Base-by-base conservation (phyloP, 371 early-diverging fungal genomes). In the Blakeslea trispora region DNA sequence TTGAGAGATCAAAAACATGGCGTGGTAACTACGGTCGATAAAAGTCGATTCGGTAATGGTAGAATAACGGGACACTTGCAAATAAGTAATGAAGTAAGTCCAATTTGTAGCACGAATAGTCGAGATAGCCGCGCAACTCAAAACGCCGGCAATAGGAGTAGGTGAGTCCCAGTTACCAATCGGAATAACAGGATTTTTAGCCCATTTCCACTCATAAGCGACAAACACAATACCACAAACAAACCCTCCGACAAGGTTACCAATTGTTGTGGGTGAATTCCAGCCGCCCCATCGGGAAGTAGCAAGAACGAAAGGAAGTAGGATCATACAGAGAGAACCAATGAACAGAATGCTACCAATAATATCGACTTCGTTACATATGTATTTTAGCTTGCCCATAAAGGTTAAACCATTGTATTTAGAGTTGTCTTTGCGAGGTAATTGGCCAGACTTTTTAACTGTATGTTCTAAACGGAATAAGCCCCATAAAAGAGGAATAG, bases 141-240 rank as follows among this genome's bases (percentile, higher is more conserved):
- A 42, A 21, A 82, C 63, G 47, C 77, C 82, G 43, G 66, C 68
- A n/a, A 82, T 17, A 39, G 71, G 74, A 23, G 78, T 79, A 28
- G 64, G 66, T 21, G 65, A 68, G 5, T 57, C 42, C 80, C 82
- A 82, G 45, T 64, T 66, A 14, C 53, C 51, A 41, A 77, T 58
- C 15, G 82, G 74, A 59, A 82, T 69, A 18, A 82, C 64, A 13
- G 80, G 82, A 22, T 69, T 74, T 31, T 40, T 21, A 10, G 82
- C 74, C 50, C 58, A 62, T 44, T 72, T 77, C 68, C 64, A 51
- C 57, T 82, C 82, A 77, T 79, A 82, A 42, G 68, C n/a, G 28
- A 45, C 57, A 44, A 82, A 68, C 4, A 77, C 53, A 21, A 45
- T 47, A 57, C 68, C 57, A 15, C 48, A 53, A 22, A 61, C 24